Evolutionary conservation across 2,329 filamentous ascomycete genomes (phyloP).

Genomic region (Fusarium illudens): DNA sequence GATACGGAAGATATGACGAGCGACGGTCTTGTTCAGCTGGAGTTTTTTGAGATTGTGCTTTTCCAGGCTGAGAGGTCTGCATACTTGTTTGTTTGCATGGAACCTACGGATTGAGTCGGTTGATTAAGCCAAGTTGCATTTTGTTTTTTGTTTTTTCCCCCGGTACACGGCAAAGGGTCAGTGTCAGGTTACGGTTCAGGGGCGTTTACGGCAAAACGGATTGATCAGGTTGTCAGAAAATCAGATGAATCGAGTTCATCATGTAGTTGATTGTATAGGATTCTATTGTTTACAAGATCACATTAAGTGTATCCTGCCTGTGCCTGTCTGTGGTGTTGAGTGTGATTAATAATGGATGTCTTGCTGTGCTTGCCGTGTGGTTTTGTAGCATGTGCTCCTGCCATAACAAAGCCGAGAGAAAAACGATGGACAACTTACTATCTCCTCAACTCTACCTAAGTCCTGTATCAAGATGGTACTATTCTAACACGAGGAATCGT

Average conservation of each 20-base stretch:
- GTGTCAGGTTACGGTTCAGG: conserved; percentile 27
- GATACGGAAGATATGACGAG: conserved; percentile 31
- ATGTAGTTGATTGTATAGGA: conserved; percentile 22
- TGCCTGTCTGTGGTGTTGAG: background rate
- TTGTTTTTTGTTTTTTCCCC: conserved; percentile 3
- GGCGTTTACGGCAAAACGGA: conserved; percentile 40
- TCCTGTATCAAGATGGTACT: background rate
- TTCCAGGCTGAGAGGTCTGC: conserved; percentile 28
- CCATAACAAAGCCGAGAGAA: background rate
- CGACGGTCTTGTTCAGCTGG: conserved; percentile 38
- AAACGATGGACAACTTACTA: background rate
- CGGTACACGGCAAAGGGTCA: conserved; percentile 29
- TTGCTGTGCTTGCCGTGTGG: background rate
- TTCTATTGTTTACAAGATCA: conserved; percentile 14
- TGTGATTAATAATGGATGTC: background rate
- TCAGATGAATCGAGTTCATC: conserved; percentile 31
- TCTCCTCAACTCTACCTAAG: background rate
- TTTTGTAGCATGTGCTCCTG: background rate
- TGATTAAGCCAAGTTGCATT: conserved; percentile 12
- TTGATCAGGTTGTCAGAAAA: conserved; percentile 38
- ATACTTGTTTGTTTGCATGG: conserved; percentile 26
- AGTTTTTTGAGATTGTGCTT: conserved; percentile 42
- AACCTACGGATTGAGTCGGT: conserved; percentile 18
- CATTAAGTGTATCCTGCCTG: background rate
- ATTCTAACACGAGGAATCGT: background rate